Percentiles rank a stretch among this genome's conserved stretches.
Conservation (phyloP, 441 rosid genomes). For the Pelargonium hybrid region DNA sequence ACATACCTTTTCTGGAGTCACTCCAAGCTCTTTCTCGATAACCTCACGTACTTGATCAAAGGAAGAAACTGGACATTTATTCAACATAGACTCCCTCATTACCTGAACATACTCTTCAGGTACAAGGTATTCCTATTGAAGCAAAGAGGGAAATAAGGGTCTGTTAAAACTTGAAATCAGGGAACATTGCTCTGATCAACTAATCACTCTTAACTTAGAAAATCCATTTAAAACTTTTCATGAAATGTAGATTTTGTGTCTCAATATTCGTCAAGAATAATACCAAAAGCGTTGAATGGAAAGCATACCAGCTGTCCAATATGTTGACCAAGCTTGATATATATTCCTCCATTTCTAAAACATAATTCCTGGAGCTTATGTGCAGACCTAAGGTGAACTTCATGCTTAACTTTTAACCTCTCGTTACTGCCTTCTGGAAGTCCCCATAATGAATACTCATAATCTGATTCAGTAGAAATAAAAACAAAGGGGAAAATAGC, state of each 20-base stretch:
- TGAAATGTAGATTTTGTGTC: neutral
- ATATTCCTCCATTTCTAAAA: constrained; percentile 85
- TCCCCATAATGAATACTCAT: constrained; percentile 70
- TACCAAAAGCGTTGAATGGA: constrained; percentile 8
- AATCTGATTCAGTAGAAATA: constrained; percentile 38
- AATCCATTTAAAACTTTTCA: neutral
- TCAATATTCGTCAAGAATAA: neutral
- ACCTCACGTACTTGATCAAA: constrained; percentile 89
- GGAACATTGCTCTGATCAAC: neutral
- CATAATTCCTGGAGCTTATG: constrained; percentile 80
- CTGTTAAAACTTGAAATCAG: neutral
- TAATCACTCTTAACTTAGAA: constrained; percentile 7
- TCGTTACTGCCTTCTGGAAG: constrained; percentile 69
- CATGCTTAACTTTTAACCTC: constrained; percentile 53
- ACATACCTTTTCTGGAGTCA: constrained; percentile 69
- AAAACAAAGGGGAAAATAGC: neutral
- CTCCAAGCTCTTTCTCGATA: constrained; percentile 81
- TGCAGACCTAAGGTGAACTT: constrained; percentile 85
- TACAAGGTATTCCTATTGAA: constrained; percentile 63
- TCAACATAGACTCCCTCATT: constrained; percentile 88
- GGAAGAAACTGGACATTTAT: constrained; percentile 84
- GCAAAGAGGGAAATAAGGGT: constrained; percentile 6
- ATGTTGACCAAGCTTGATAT: constrained; percentile 91
- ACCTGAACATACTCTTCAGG: constrained; percentile 74
- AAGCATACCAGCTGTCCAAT: constrained; percentile 68